A percentile compares a stretch with the other conserved stretches of the same genome.
phyloP scores from a whole-genome alignment of 2,329 filamentous ascomycete genomes.

The Aureobasidium pullulans region DNA sequence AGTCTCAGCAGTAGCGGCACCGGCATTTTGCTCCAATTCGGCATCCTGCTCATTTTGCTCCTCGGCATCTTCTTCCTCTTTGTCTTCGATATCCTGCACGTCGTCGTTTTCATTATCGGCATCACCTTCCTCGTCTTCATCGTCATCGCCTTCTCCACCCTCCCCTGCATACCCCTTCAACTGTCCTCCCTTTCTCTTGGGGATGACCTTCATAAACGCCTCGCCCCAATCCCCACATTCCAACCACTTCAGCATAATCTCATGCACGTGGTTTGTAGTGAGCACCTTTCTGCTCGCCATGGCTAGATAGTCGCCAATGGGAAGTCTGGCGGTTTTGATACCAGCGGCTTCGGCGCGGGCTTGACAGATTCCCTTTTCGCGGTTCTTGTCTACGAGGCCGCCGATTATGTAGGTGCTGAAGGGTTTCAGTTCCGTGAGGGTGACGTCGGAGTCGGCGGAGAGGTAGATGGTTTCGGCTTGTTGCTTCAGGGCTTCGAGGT shows the following conservation, averaged over 20 bases:
- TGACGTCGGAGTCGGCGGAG: slow-evolving; percentile 82
- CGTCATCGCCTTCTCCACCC: slow-evolving; percentile 15
- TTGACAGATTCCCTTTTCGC: slow-evolving; percentile 92
- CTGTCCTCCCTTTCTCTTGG: slow-evolving; percentile 73
- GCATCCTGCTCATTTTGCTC: neutral
- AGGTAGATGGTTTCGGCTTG: slow-evolving; percentile 70
- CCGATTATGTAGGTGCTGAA: slow-evolving; percentile 90
- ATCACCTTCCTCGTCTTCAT: slow-evolving; percentile 15
- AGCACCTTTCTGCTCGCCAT: slow-evolving; percentile 83
- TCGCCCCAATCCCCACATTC: slow-evolving; percentile 85
- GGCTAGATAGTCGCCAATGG: slow-evolving; percentile 90
- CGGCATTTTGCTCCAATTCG: neutral
- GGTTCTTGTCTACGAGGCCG: slow-evolving; percentile 90
- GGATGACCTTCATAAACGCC: slow-evolving; percentile 82
- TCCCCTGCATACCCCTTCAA: slow-evolving; percentile 16
- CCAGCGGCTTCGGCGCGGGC: slow-evolving; percentile 66
- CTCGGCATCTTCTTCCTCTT: slow-evolving; percentile 3
- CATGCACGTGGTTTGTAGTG: slow-evolving; percentile 90
- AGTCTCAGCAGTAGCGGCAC: no score
- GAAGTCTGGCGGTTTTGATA: slow-evolving; percentile 81
- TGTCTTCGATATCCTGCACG: neutral
- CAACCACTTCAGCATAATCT: slow-evolving; percentile 93
- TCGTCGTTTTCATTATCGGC: slow-evolving; percentile 14
- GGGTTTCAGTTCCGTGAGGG: slow-evolving; percentile 73
- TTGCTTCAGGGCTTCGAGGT: neutral